These are phyloP conservation scores for Silene latifolia DNA, from an alignment of 148 eudicot species.

Conservation along the genomic window DNA sequence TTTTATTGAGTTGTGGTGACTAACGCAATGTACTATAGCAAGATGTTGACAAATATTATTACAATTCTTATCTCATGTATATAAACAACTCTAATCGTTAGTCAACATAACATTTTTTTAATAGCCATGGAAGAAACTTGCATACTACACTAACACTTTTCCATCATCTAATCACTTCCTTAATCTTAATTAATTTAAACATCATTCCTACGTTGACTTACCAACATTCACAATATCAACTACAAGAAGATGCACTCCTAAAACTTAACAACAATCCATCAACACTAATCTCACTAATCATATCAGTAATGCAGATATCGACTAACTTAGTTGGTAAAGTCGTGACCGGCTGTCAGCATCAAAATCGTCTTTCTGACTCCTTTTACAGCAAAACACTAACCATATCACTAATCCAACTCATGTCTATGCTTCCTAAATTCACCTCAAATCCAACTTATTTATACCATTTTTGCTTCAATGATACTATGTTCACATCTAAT, in stretches of 20 bases:
- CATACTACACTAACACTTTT: not conserved
- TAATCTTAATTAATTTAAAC: not conserved
- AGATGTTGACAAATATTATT: not conserved
- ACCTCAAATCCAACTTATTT: not conserved
- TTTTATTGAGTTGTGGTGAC: too few species aligned
- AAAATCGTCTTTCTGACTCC: too few species aligned
- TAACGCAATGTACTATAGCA: too few species aligned
- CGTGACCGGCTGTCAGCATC: too few species aligned
- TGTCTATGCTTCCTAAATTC: constrained; percentile 2
- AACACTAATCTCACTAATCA: not conserved
- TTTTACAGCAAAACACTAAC: not conserved
- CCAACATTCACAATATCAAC: not conserved
- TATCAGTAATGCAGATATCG: too few species aligned
- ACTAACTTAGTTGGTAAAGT: too few species aligned
- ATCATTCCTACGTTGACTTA: not conserved
- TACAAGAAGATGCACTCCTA: not conserved
- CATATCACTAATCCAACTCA: not conserved
- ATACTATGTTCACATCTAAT: not conserved
- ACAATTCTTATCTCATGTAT: not conserved
- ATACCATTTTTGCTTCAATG: constrained; percentile 3
- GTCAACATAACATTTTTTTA: not conserved
- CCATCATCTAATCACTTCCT: not conserved
- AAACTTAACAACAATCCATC: not conserved
- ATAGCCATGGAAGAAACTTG: not conserved
- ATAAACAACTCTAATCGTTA: not conserved